Conservation (phyloP, 768 basidiomycete species). For the Cyclocybe aegerita region DNA sequence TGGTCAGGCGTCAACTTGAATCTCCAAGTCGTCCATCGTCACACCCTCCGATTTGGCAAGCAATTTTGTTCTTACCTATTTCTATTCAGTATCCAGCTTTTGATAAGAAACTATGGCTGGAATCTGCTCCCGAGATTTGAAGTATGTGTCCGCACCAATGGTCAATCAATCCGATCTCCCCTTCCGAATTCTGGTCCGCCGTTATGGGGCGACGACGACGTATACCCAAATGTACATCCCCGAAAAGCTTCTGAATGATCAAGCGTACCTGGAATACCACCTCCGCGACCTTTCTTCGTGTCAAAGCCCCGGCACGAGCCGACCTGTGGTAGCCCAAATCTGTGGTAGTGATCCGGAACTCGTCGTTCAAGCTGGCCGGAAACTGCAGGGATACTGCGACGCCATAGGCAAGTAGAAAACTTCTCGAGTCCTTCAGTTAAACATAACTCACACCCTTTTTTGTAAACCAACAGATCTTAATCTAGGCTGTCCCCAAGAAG, state of each 20-base stretch:
- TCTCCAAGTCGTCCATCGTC: no score
- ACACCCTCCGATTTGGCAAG: no score
- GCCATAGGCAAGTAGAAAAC: constrained; percentile 55
- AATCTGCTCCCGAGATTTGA: constrained; percentile 19
- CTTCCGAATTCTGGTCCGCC: constrained; percentile 61
- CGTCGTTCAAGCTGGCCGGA: constrained; percentile 59
- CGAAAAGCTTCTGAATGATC: constrained; percentile 58
- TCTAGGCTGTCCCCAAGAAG: constrained; percentile 77
- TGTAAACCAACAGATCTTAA: constrained; percentile 59
- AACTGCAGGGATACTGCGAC: constrained; percentile 60
- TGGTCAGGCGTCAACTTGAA: no score
- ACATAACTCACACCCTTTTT: neutral
- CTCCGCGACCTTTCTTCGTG: constrained; percentile 49
- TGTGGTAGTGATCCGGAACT: constrained; percentile 69
- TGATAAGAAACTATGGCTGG: no score
- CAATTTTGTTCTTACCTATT: neutral
- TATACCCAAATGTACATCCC: constrained; percentile 82
- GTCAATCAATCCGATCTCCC: constrained; percentile 79
- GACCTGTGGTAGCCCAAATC: constrained; percentile 69
- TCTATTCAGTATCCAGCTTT: neutral
- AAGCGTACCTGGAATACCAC: constrained; percentile 64
- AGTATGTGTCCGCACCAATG: constrained; percentile 69
- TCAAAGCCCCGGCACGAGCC: constrained; percentile 23
- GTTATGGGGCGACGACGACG: constrained; percentile 62
- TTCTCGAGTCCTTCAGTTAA: neutral